phyloP scores from a whole-genome alignment of 257 asterid species.

The Thymus mandschuricus region DNA sequence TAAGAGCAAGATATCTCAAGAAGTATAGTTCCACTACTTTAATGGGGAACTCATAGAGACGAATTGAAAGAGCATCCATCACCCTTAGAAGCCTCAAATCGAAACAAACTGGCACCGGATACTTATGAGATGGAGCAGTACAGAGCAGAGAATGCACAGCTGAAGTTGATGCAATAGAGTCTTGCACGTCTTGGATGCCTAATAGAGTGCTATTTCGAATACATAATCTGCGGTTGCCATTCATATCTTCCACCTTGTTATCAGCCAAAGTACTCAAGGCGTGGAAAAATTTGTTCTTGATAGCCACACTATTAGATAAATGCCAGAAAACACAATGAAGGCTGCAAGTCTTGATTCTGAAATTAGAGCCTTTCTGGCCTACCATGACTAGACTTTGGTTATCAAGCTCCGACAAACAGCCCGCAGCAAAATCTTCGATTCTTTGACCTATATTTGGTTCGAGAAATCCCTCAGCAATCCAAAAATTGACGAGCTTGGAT shows the following conservation, averaged over 20 bases:
- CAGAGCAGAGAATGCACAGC: conserved; percentile 4
- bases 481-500: background rate
- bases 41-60: background rate
- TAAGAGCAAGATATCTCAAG: background rate
- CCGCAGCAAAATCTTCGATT: background rate
- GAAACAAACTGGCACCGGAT: background rate
- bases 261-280: background rate
- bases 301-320: background rate
- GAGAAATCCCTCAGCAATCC: background rate
- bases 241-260: background rate
- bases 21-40: background rate
- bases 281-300: background rate
- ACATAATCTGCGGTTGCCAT: background rate
- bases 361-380: background rate
- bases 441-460: background rate
- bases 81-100: conserved; percentile 21
- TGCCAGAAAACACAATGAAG: conserved; percentile 10
- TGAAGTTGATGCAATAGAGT: background rate
- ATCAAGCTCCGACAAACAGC: background rate
- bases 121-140: background rate
- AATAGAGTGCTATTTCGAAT: background rate
- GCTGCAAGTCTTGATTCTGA: background rate
- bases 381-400: background rate
- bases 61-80: conserved; percentile 8
- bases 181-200: background rate